These are phyloP conservation scores for Hemisphaericaspora lyxosophila DNA, from an alignment of 1,139 yeast genomes.

Conservation along the genomic window DNA sequence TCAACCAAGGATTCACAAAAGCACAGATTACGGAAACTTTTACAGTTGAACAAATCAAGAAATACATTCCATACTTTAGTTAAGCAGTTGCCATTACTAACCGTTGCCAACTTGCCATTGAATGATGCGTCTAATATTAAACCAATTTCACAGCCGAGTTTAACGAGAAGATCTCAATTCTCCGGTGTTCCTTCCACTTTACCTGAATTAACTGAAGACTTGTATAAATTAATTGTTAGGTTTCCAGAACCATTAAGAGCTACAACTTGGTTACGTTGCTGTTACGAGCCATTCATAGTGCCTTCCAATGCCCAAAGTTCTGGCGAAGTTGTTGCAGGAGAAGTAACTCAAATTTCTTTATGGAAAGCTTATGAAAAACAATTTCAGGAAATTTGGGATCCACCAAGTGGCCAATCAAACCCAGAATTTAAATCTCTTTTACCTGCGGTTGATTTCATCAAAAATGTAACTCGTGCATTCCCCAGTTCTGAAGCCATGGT, in stretches of 20 bases:
- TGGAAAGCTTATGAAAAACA: slow-evolving; percentile 95
- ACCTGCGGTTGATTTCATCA: slow-evolving; percentile 95
- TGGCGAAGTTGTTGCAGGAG: slow-evolving; percentile 49
- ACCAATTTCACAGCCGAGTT: slow-evolving; percentile 23
- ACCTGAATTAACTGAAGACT: slow-evolving; percentile 57
- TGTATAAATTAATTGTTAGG: slow-evolving; percentile 59
- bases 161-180: slow-evolving; percentile 36
- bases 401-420: slow-evolving; percentile 35
- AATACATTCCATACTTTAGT: slow-evolving; percentile 49
- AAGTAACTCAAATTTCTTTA: slow-evolving; percentile 90
- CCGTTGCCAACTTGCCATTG: slow-evolving; percentile 39
- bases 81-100: slow-evolving; percentile 61
- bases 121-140: slow-evolving; percentile 22
- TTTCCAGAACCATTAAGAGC: slow-evolving; percentile 90
- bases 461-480: slow-evolving; percentile 88
- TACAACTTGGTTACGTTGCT: slow-evolving; percentile 91
- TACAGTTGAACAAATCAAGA: slow-evolving; percentile 29
- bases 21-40: slow-evolving; percentile 31
- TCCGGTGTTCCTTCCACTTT: slow-evolving; percentile 54
- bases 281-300: slow-evolving; percentile 62
- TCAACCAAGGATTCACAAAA: slow-evolving; percentile 35
- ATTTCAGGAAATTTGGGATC: slow-evolving; percentile 50
- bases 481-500: slow-evolving; percentile 95
- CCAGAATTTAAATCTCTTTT: slow-evolving; percentile 60
- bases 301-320: slow-evolving; percentile 22